Evolutionary conservation across 345 rosid species (phyloP).

Genomic region (Hevea brasiliensis): DNA sequence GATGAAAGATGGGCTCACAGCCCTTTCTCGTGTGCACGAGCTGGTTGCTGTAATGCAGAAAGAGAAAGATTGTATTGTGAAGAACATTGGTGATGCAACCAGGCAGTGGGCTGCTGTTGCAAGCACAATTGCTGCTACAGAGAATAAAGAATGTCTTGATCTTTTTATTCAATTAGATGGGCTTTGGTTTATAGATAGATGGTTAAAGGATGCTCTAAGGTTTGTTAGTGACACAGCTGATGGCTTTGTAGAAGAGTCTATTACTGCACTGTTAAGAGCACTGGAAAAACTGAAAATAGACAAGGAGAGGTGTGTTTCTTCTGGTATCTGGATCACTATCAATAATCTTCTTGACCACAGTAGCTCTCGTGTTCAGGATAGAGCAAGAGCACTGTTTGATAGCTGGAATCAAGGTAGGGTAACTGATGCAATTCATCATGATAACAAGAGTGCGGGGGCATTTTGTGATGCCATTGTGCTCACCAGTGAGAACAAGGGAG

Average conservation of each 20-base stretch:
- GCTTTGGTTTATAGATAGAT: constrained; percentile 61
- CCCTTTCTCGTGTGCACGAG: constrained; percentile 73
- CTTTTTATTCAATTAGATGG: constrained; percentile 85
- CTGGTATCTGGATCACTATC: constrained; percentile 70
- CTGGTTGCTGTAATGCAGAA: constrained; percentile 68
- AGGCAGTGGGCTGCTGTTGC: constrained; percentile 95
- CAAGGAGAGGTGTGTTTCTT: constrained; percentile 58
- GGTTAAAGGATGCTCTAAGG: constrained; percentile 70
- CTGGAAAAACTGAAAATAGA: constrained; percentile 70
- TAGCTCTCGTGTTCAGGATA: constrained; percentile 62
- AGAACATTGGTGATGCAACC: constrained; percentile 67
- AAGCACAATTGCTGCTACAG: constrained; percentile 73
- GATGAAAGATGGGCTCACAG: constrained; percentile 87
- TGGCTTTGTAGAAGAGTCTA: constrained; percentile 63
- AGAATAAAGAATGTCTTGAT: constrained; percentile 83
- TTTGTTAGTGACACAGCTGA: constrained; percentile 46
- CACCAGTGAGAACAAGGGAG: constrained; percentile 32
- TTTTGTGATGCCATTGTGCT: constrained; percentile 26
- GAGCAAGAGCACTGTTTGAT: constrained; percentile 59
- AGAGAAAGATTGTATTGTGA: constrained; percentile 59
- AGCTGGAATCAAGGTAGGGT: constrained; percentile 52
- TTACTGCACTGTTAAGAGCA: constrained; percentile 66
- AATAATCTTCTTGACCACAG: constrained; percentile 65
- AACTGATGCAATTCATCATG: constrained; percentile 29
- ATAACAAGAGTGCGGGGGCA: constrained; percentile 31